Percentiles rank a stretch among this genome's conserved stretches.
phyloP scores from a whole-genome alignment of 179 eudicot genomes.

The Carnegiea gigantea region DNA sequence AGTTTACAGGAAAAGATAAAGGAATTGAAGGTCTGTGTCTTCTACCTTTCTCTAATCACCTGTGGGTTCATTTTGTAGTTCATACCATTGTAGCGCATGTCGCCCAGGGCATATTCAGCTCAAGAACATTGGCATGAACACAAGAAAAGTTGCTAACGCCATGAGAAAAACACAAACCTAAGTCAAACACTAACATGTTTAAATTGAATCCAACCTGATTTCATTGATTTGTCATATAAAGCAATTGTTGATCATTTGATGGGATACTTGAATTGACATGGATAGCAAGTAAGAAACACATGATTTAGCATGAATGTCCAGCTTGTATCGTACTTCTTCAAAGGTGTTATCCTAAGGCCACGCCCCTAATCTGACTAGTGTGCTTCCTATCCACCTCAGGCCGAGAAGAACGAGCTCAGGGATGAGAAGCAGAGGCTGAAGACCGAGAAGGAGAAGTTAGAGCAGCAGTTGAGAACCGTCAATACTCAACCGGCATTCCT shows the following conservation, averaged over 20 bases:
- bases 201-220: background rate
- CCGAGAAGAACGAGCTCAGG: conserved; percentile 82
- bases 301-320: background rate
- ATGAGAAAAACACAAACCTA: background rate
- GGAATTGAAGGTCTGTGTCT: conserved; percentile 59
- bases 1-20: conserved; percentile 77
- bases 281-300: background rate
- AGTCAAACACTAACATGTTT: background rate
- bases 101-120: background rate
- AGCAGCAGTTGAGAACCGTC: conserved; percentile 61
- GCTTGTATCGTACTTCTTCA: background rate
- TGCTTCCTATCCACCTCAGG: conserved; percentile 31
- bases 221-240: background rate
- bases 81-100: background rate
- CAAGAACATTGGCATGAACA: background rate
- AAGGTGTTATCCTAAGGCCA: background rate
- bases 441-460: conserved; percentile 76
- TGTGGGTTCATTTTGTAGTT: background rate
- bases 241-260: background rate
- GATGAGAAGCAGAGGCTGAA: conserved; percentile 89
- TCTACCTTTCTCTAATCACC: background rate
- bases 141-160: background rate
- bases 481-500: conserved; percentile 57
- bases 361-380: background rate
- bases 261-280: background rate